phyloP scores from a whole-genome alignment of 176 grass and related monocot species.

The Otatea glauca region DNA sequence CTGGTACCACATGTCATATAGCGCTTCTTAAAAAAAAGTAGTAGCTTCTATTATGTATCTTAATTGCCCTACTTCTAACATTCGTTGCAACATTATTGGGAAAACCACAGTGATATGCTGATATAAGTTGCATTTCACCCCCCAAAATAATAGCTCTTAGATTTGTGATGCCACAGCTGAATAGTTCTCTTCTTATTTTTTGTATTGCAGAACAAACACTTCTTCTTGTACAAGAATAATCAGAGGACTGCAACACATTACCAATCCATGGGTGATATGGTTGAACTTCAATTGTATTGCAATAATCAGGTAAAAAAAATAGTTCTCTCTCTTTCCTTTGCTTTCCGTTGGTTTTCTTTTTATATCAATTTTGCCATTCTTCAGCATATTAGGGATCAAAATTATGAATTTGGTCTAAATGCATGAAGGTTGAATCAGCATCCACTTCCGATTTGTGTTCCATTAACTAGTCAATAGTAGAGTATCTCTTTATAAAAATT shows the following conservation, averaged over 20 bases:
- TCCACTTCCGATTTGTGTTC: neutral
- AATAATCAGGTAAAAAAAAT: conserved; percentile 63
- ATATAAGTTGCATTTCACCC: neutral
- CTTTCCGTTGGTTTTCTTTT: neutral
- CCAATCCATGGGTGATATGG: conserved; percentile 29
- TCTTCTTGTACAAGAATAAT: conserved; percentile 67
- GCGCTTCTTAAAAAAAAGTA: neutral
- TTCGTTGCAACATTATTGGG: neutral
- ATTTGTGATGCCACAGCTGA: conserved; percentile 9
- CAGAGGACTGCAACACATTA: conserved; percentile 24
- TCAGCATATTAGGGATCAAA: neutral
- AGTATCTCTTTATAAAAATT: neutral
- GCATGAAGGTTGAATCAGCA: neutral
- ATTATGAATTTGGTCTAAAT: neutral
- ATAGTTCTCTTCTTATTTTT: conserved; percentile 34
- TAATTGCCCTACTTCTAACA: neutral
- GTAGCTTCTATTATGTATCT: neutral
- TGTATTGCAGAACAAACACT: conserved; percentile 72
- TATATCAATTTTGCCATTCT: neutral
- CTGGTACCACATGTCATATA: neutral
- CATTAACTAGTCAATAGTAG: neutral
- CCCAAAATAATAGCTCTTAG: neutral
- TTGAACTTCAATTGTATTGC: conserved; percentile 58
- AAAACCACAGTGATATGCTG: neutral
- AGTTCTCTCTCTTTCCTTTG: neutral